A percentile compares a stretch with the other conserved stretches of the same genome.
phyloP scores from a whole-genome alignment of 1,139 yeast species.

The Kodamaea ohmeri region DNA sequence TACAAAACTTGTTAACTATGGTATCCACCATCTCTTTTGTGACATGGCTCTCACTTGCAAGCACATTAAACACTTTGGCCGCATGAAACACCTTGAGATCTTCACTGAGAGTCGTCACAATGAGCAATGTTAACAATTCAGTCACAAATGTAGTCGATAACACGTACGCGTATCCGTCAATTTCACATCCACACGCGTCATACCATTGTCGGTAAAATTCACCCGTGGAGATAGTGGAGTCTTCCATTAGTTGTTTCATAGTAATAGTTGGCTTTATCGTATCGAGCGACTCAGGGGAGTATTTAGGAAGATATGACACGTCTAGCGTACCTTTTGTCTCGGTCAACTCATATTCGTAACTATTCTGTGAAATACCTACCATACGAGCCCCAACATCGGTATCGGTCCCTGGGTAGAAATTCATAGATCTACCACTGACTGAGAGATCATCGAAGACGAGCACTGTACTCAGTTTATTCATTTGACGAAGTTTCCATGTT shows the following conservation, averaged over 20 bases:
- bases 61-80: slow-evolving; percentile 20
- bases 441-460: slow-evolving; percentile 45
- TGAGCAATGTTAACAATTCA: slow-evolving; percentile 37
- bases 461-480: slow-evolving; percentile 84
- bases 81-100: slow-evolving; percentile 27
- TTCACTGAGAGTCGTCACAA: slow-evolving; percentile 51
- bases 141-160: slow-evolving; percentile 26
- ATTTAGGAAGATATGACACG: slow-evolving; percentile 45
- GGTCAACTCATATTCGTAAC: slow-evolving; percentile 53
- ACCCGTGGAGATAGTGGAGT: slow-evolving; percentile 53
- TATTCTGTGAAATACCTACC: slow-evolving; percentile 41
- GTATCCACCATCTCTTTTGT: slow-evolving; percentile 41
- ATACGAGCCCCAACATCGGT: slow-evolving; percentile 14
- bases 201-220: slow-evolving; percentile 59
- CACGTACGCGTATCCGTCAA: slow-evolving; percentile 33
- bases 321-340: slow-evolving; percentile 43
- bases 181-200: slow-evolving; percentile 53
- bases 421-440: neutral
- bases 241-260: slow-evolving; percentile 38
- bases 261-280: slow-evolving; percentile 14
- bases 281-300: slow-evolving; percentile 15
- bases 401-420: slow-evolving; percentile 11
- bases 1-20: slow-evolving; percentile 43
- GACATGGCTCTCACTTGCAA: slow-evolving; percentile 15
- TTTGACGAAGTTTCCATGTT: slow-evolving; percentile 70